A percentile compares a stretch with the other conserved stretches of the same genome.
Evolutionary conservation across 192 early-diverging fungal genomes (phyloP).

Genomic region (Phlyctochytrium planicorne): DNA sequence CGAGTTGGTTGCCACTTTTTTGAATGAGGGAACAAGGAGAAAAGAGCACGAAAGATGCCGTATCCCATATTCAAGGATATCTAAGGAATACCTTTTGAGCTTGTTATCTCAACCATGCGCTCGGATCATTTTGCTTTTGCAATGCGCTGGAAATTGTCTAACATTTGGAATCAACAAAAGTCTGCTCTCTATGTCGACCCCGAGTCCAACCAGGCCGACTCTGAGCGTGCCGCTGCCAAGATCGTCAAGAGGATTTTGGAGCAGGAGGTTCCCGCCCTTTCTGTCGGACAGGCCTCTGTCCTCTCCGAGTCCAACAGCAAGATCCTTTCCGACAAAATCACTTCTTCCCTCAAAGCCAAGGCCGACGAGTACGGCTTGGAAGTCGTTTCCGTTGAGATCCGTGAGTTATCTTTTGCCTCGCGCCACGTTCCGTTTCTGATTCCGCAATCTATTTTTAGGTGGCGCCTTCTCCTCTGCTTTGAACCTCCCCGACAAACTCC

Average conservation of each 20-base stretch:
- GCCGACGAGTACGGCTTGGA: constrained; percentile 40
- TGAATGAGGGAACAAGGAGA: too few relatives aligned
- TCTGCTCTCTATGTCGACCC: constrained; percentile 52
- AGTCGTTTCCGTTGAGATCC: constrained; percentile 46
- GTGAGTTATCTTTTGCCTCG: constrained; percentile 20
- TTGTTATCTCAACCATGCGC: background rate
- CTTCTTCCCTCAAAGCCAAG: constrained; percentile 35
- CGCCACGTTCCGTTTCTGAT: background rate
- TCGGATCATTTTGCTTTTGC: constrained; percentile 11
- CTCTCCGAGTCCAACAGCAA: constrained; percentile 33
- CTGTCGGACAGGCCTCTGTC: constrained; percentile 22
- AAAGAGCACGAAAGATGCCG: background rate
- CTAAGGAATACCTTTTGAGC: too few relatives aligned
- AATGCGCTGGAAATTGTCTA: background rate
- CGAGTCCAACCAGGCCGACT: constrained; percentile 50
- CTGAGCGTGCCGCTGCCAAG: constrained; percentile 55
- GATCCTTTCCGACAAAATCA: constrained; percentile 41
- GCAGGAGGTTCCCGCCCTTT: constrained; percentile 37
- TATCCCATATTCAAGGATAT: background rate
- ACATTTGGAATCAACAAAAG: too few relatives aligned
- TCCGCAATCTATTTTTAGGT: constrained; percentile 21
- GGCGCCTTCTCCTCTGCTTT: constrained; percentile 41
- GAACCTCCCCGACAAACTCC: constrained; percentile 47
- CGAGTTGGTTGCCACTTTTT: too few relatives aligned
- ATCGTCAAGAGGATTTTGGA: constrained; percentile 37